Conservation (phyloP, 306 rosid genomes). For the Cicer pinnatifidum region DNA sequence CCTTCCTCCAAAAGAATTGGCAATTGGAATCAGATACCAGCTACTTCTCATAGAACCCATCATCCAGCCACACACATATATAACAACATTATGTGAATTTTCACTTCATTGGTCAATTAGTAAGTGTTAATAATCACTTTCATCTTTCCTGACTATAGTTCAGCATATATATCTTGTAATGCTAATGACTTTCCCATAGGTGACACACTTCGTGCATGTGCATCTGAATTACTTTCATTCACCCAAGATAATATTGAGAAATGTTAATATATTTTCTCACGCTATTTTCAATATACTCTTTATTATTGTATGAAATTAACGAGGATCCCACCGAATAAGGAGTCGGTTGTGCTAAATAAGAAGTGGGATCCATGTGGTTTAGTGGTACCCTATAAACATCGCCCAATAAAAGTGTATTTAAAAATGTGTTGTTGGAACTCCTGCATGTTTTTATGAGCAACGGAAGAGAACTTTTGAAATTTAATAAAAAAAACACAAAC, state of each 20-base stretch:
- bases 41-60: constrained; percentile 7
- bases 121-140: not conserved
- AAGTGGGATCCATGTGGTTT: not conserved
- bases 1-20: not conserved
- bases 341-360: not conserved
- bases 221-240: not conserved
- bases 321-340: not conserved
- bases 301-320: not conserved
- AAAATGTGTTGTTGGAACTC: not conserved
- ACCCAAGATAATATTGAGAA: constrained; percentile 16
- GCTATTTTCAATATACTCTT: not conserved
- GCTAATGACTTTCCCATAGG: constrained; percentile 7
- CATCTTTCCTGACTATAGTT: not conserved
- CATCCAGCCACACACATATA: constrained; percentile 15
- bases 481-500: not conserved
- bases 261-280: not conserved
- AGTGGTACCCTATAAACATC: not conserved
- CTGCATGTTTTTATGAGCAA: constrained; percentile 6
- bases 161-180: constrained; percentile 1
- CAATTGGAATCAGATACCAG: constrained; percentile 16
- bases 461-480: constrained; percentile 4
- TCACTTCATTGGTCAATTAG: constrained; percentile 9
- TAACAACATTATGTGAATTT: constrained; percentile 7
- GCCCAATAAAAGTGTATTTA: not conserved
- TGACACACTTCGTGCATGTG: constrained; percentile 13